Conservation (phyloP, 345 rosid genomes). For the Murraya paniculata region DNA sequence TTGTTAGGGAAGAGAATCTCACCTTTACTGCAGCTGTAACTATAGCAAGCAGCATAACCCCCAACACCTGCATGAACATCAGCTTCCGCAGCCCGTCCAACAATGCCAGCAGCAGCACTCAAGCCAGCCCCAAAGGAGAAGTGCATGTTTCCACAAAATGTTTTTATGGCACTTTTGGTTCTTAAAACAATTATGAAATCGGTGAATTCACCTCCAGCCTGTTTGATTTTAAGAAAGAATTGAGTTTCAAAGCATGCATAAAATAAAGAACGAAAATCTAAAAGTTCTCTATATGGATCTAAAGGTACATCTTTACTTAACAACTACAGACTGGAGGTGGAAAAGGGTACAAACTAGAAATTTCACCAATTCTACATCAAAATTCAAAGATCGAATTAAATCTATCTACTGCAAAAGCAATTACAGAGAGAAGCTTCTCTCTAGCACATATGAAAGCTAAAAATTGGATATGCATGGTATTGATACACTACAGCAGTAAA, state of each 20-base stretch:
- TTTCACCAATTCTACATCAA: neutral
- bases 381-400: neutral
- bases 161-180: constrained; percentile 18
- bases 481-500: neutral
- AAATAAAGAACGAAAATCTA: neutral
- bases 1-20: neutral
- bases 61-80: constrained; percentile 25
- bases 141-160: constrained; percentile 24
- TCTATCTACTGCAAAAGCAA: neutral
- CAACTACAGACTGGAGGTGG: neutral
- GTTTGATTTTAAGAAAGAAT: neutral
- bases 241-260: no score
- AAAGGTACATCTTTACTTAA: neutral
- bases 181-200: constrained; percentile 25
- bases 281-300: neutral
- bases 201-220: constrained; percentile 28
- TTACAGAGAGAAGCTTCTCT: neutral
- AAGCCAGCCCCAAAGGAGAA: constrained; percentile 27
- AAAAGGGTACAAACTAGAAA: neutral
- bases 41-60: constrained; percentile 25
- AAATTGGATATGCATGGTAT: neutral
- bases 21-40: constrained; percentile 31
- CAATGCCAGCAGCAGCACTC: constrained; percentile 26
- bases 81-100: constrained; percentile 25
- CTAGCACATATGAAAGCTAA: neutral